phyloP scores from a whole-genome alignment of 331 rosid genomes.

The Saraca asoca region DNA sequence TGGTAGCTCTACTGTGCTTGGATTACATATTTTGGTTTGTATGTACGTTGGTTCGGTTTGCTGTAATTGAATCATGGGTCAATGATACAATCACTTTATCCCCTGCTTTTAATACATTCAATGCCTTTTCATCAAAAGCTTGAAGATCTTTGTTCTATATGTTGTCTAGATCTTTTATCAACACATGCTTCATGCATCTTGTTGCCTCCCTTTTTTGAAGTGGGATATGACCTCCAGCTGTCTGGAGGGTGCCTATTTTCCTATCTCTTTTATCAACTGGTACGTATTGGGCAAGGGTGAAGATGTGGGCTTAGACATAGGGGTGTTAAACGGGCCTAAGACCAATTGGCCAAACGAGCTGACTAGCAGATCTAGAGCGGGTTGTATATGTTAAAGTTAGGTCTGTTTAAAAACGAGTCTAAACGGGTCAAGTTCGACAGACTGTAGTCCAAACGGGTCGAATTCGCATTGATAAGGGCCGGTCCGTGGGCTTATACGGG shows the following conservation, averaged over 20 bases:
- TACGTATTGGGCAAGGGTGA: background rate
- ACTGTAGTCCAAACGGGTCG: no score
- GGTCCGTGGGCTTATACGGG: no score
- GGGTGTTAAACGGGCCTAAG: no score
- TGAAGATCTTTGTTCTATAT: slow-evolving; percentile 13
- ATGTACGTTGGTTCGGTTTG: slow-evolving; percentile 23
- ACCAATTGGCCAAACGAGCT: no score
- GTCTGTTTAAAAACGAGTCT: no score
- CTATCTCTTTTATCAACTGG: background rate
- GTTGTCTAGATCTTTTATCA: slow-evolving; percentile 1
- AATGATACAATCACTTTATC: slow-evolving; percentile 38
- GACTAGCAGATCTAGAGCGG: no score
- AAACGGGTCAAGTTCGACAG: no score
- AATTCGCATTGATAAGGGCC: no score
- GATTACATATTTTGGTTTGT: slow-evolving; percentile 14
- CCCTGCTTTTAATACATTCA: slow-evolving; percentile 17
- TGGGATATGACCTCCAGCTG: slow-evolving; percentile 21
- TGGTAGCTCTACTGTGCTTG: slow-evolving; percentile 39
- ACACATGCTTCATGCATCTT: background rate
- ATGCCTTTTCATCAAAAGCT: slow-evolving; percentile 22
- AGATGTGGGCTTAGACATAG: no score
- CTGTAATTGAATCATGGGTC: slow-evolving; percentile 30
- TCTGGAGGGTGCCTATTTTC: background rate
- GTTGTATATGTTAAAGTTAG: no score
- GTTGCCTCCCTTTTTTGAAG: background rate